Conservation (phyloP, 2,329 filamentous ascomycete species). For the Fusarium sarcochroum region DNA sequence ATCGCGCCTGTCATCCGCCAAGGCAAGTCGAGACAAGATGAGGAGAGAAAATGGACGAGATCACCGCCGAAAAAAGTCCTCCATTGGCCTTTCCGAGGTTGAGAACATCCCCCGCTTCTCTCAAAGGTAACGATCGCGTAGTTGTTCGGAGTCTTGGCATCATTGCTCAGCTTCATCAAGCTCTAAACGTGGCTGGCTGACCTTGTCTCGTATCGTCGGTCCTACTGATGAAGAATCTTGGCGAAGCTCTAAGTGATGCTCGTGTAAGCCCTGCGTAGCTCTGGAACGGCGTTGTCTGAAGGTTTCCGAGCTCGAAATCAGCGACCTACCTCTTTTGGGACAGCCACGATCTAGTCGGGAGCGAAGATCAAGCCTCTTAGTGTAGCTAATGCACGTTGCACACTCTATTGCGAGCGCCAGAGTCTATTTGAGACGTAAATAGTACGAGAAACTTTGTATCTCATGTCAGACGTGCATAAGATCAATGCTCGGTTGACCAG, state of each 20-base stretch:
- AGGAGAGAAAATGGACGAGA: constrained; percentile 8
- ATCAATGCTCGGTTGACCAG: background rate
- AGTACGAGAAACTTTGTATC: constrained; percentile 16
- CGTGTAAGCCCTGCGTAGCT: constrained; percentile 18
- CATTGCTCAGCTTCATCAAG: constrained; percentile 10
- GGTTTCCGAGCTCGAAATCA: constrained; percentile 5
- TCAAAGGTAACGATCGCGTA: constrained; percentile 13
- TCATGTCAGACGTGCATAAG: constrained; percentile 37
- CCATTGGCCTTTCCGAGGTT: constrained; percentile 32
- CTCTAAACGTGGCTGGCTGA: background rate
- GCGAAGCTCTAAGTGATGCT: background rate
- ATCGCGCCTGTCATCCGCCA: constrained; percentile 12
- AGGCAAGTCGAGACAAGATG: background rate
- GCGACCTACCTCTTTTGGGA: constrained; percentile 20
- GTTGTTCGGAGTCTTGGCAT: constrained; percentile 12
- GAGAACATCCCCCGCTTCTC: background rate
- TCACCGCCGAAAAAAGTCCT: constrained; percentile 7
- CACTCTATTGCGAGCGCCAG: background rate
- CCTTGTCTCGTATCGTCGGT: background rate
- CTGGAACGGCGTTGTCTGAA: background rate
- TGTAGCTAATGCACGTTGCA: constrained; percentile 28
- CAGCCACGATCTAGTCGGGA: constrained; percentile 8
- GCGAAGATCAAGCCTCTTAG: background rate
- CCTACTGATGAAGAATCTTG: background rate
- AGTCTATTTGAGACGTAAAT: constrained; percentile 10